Percentiles rank a stretch among this genome's conserved stretches.
Conservation (phyloP, 1,284 basidiomycete genomes). For the Takashimella tepidaria region DNA sequence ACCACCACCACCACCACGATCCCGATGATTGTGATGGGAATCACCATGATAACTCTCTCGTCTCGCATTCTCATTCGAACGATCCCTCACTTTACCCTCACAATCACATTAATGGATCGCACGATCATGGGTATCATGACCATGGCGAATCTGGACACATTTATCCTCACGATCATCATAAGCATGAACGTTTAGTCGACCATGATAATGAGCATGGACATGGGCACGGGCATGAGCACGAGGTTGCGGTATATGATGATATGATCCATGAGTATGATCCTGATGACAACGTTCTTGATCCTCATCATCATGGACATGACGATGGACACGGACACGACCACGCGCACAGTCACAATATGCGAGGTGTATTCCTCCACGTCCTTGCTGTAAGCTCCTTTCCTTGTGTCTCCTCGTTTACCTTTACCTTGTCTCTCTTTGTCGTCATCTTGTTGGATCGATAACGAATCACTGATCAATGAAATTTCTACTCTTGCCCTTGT, state of each 20-base stretch:
- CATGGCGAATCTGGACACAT: too few species aligned
- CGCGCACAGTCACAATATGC: constrained; percentile 96
- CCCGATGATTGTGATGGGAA: constrained; percentile 55
- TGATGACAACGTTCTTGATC: constrained; percentile 53
- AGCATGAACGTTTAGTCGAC: too few species aligned
- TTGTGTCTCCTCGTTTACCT: neutral
- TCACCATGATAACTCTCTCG: constrained; percentile 23
- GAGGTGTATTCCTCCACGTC: constrained; percentile 81
- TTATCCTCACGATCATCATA: constrained; percentile 49
- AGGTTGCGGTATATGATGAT: constrained; percentile 6
- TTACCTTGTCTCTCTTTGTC: neutral
- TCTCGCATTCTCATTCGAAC: too few species aligned
- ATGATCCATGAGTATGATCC: constrained; percentile 10
- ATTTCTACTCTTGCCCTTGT: neutral
- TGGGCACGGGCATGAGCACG: constrained; percentile 11
- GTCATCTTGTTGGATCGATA: neutral
- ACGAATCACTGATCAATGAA: neutral
- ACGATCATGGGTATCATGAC: constrained; percentile 40
- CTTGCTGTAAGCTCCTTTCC: constrained; percentile 26
- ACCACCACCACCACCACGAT: constrained; percentile 28
- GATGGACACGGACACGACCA: constrained; percentile 26
- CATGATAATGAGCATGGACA: constrained; percentile 52
- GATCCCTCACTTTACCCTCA: too few species aligned
- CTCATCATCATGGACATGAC: constrained; percentile 30
- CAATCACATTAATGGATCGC: too few species aligned